Evolutionary conservation across 2,329 filamentous ascomycete genomes (phyloP).

Genomic region (Ceratocystis eucalypticola): DNA sequence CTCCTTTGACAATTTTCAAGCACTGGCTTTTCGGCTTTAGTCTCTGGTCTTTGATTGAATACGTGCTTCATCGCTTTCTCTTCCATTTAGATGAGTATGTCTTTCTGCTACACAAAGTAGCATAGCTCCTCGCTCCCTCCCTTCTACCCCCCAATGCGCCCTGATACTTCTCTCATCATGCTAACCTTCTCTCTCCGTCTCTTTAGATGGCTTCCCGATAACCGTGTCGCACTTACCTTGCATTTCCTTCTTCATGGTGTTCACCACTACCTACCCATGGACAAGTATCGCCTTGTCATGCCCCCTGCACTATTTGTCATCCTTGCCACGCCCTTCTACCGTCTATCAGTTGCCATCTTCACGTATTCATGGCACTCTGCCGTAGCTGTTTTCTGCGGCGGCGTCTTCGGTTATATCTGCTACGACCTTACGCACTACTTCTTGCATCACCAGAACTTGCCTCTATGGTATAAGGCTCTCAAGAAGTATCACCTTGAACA

Average conservation of each 20-base stretch:
- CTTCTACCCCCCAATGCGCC: not conserved
- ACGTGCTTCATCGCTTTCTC: slow-evolving; percentile 72
- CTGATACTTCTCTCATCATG: not conserved
- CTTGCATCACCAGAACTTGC: slow-evolving; percentile 86
- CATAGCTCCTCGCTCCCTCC: not conserved
- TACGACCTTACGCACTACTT: slow-evolving; percentile 99
- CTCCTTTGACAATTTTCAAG: slow-evolving; percentile 32
- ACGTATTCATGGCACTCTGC: slow-evolving; percentile 75
- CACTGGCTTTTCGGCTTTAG: slow-evolving; percentile 59
- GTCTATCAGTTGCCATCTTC: slow-evolving; percentile 70
- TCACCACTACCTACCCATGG: slow-evolving; percentile 99
- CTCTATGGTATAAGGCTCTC: slow-evolving; percentile 73
- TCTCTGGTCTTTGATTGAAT: slow-evolving; percentile 85
- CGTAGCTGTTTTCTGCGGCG: slow-evolving; percentile 68
- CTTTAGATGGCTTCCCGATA: slow-evolving; percentile 71
- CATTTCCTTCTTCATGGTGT: slow-evolving; percentile 95
- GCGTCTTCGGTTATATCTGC: slow-evolving; percentile 87
- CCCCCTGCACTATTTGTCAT: slow-evolving; percentile 75
- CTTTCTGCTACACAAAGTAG: not conserved
- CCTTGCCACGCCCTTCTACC: slow-evolving; percentile 83
- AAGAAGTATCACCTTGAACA: slow-evolving; percentile 98
- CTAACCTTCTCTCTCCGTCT: not conserved
- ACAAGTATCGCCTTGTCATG: slow-evolving; percentile 94
- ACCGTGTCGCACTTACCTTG: slow-evolving; percentile 67
- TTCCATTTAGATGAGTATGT: slow-evolving; percentile 88